These are phyloP conservation scores for Babesia gibsoni DNA, from an alignment of 169 alveolate species.

Conservation along the genomic window DNA sequence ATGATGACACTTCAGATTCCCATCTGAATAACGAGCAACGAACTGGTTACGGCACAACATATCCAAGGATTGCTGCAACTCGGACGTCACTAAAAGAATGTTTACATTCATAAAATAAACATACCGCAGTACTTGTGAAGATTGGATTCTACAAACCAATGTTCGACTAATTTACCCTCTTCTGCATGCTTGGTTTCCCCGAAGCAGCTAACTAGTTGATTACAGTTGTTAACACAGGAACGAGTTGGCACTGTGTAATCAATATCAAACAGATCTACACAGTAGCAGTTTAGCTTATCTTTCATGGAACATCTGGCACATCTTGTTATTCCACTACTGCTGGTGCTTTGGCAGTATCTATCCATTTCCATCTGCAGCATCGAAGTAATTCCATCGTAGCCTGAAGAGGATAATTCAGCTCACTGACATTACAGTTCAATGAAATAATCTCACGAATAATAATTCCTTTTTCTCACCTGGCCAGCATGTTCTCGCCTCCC, in stretches of 20 bases:
- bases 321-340: not conserved
- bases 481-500: conserved; percentile 17
- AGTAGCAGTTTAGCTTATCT: conserved; percentile 6
- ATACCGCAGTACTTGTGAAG: conserved; percentile 11
- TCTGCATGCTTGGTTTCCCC: not conserved
- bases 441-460: no score
- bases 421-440: no score
- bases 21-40: not conserved
- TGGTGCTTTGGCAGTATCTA: not conserved
- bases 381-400: not conserved
- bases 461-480: no score
- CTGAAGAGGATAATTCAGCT: no score
- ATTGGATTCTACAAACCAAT: not conserved
- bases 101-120: not conserved
- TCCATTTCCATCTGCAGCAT: conserved; percentile 8
- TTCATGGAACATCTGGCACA: conserved; percentile 5
- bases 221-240: conserved; percentile 38
- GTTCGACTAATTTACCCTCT: not conserved
- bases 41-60: conserved; percentile 12
- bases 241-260: not conserved
- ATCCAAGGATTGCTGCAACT: conserved; percentile 38
- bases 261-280: conserved; percentile 13
- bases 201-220: conserved; percentile 1
- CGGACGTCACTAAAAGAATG: not conserved
- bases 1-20: not conserved